Base-by-base conservation (phyloP, 2,329 filamentous ascomycete genomes). In the Coleophoma crateriformis region DNA sequence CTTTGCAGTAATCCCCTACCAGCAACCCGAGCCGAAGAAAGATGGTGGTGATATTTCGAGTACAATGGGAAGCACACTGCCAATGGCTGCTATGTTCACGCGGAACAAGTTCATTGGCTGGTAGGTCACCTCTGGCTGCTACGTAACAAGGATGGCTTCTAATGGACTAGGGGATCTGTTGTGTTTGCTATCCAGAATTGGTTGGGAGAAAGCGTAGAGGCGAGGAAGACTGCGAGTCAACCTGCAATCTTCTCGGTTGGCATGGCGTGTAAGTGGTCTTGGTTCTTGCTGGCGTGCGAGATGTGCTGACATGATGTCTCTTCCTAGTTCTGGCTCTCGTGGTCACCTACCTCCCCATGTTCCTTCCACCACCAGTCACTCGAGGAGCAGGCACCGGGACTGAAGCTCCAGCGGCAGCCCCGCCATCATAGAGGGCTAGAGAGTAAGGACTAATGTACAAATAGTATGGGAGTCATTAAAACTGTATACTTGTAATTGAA, bases 21-120 rank as follows among this genome's bases (percentile, higher is more conserved):
- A 89, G 69, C 86, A 87, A 60, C 89, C 90, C 40, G 74, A 77
- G 45, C 74, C 81, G 60, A 82, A 84, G 62, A 79, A 81, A 61
- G 77, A 74, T 54, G 73, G 79, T 57, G 68, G 69, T 51, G 90
- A 96, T 64, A 79, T 95, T 68, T 76, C 81, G 47, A 85, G 87
- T 69, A 89, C 77, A 27, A 64, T 85, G 49, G 74, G 78, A 27
- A 92, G 85, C 64, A 95, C 91, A 34, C 76, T 97, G 64, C 92
- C 92, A 51, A 96, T 96, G 92, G 90, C 89, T 51, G 91, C 91
- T 56, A 95, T 96, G 78, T 94, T 96, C 67, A 94, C 87, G 61
- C 81, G 90, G 59, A 96, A 95, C 73, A 87, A 88, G 78, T 94
- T 81, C 63, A 71, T 85, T 50, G 82, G 82, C 64, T 85, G 82